These are phyloP conservation scores for Neonectria magnoliae DNA, from an alignment of 2,329 filamentous ascomycete genomes.

Conservation along the genomic window DNA sequence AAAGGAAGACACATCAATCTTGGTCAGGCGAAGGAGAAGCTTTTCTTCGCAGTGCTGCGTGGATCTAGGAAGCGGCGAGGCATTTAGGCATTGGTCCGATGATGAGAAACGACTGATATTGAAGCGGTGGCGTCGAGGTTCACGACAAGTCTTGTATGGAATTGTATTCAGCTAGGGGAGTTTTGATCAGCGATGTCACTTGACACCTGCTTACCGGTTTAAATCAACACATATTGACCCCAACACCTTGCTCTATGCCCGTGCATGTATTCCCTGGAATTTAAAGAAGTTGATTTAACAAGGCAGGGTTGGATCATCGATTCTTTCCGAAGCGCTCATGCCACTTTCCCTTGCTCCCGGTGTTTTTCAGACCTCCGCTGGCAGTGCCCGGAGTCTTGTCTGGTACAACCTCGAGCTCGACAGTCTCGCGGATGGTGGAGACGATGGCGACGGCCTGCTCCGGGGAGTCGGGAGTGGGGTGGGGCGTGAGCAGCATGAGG, in stretches of 20 bases:
- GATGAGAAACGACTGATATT: neutral
- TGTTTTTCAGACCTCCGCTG: constrained; percentile 37
- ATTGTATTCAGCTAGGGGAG: neutral
- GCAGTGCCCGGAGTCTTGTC: constrained; percentile 42
- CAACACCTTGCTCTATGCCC: constrained; percentile 5
- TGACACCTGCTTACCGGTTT: neutral
- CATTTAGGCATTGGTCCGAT: neutral
- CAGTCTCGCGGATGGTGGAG: constrained; percentile 68
- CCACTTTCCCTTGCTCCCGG: constrained; percentile 62
- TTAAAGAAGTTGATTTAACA: neutral
- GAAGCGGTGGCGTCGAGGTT: constrained; percentile 6
- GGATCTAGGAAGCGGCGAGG: neutral
- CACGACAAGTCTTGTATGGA: neutral
- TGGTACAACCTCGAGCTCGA: constrained; percentile 64
- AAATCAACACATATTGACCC: neutral
- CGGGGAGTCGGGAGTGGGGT: constrained; percentile 28
- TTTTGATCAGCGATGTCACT: neutral
- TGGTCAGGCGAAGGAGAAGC: neutral
- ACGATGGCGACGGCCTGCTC: constrained; percentile 58
- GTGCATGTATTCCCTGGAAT: neutral
- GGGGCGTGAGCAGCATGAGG: constrained; percentile 64
- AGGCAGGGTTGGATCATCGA: constrained; percentile 44
- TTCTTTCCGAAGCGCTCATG: constrained; percentile 67
- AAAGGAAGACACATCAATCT: neutral
- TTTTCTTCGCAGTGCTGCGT: neutral